A percentile compares a stretch with the other conserved stretches of the same genome.
Conservation (phyloP, 2,329 filamentous ascomycete genomes). For the Ustilaginoidea virens region DNA sequence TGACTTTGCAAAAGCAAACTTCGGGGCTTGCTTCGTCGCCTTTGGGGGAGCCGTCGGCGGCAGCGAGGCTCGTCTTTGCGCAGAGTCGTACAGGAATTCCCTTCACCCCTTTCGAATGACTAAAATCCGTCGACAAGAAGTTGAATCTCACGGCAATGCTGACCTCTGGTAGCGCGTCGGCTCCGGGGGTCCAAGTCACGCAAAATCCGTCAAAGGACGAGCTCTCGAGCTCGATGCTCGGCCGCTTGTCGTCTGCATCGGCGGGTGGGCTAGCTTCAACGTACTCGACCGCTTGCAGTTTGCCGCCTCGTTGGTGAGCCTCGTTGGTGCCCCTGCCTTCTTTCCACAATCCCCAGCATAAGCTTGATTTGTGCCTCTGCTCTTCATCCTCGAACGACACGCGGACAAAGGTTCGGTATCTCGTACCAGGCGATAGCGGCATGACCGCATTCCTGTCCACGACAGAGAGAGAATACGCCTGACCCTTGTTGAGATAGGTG, state of each 20-base stretch:
- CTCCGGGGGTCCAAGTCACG: conserved; percentile 69
- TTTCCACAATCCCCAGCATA: conserved; percentile 86
- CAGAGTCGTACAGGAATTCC: conserved; percentile 89
- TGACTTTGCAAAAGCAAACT: conserved; percentile 91
- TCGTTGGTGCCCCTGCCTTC: conserved; percentile 92
- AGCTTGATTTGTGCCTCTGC: conserved; percentile 66
- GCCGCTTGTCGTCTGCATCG: conserved; percentile 49
- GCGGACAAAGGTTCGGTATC: conserved; percentile 83
- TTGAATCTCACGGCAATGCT: conserved; percentile 90
- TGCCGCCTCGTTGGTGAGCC: conserved; percentile 83
- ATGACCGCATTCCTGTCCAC: conserved; percentile 57
- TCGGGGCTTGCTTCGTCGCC: conserved; percentile 39
- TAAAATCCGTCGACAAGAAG: conserved; percentile 96
- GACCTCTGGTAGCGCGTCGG: conserved; percentile 57
- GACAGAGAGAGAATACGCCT: conserved; percentile 79
- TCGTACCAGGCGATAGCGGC: conserved; percentile 42
- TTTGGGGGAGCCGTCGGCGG: conserved; percentile 32
- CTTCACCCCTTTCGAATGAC: conserved; percentile 96
- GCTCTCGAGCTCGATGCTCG: conserved; percentile 53
- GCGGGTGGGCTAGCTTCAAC: conserved; percentile 51
- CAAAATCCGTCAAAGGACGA: conserved; percentile 91
- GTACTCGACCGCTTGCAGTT: conserved; percentile 87
- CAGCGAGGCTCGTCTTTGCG: conserved; percentile 66
- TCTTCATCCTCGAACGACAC: conserved; percentile 95
- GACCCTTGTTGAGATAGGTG: conserved; percentile 97